Percentiles rank a stretch among this genome's conserved stretches.
These are phyloP conservation scores for Pichia inconspicua DNA, from an alignment of 1,139 yeast species.

Conservation along the genomic window DNA sequence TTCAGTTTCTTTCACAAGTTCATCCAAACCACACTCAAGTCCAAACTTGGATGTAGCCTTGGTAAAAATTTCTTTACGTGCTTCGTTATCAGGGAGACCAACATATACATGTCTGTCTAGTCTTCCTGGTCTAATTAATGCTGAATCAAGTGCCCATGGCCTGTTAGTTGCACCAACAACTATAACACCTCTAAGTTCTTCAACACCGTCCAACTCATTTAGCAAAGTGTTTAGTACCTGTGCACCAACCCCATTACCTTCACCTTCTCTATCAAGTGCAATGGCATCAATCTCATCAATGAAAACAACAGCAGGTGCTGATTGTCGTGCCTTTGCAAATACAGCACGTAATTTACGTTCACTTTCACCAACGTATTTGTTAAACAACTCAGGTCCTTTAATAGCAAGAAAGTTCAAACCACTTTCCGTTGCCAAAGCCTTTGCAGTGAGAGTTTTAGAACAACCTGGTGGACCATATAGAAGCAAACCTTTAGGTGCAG, in stretches of 20 bases:
- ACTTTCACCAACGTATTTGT: conserved; percentile 91
- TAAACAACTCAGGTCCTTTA: conserved; percentile 91
- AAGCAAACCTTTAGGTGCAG: conserved; percentile 86
- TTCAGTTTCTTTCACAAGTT: conserved; percentile 58
- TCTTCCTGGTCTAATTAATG: conserved; percentile 88
- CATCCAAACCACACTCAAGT: conserved; percentile 35
- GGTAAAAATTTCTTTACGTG: conserved; percentile 65
- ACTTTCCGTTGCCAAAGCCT: conserved; percentile 91
- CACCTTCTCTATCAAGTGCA: conserved; percentile 63
- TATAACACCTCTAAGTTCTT: conserved; percentile 84
- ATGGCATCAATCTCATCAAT: conserved; percentile 95
- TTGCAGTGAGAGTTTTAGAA: conserved; percentile 88
- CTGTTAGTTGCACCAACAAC: conserved; percentile 93
- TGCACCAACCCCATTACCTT: conserved; percentile 64
- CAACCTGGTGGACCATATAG: conserved; percentile 97
- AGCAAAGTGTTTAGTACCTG: conserved; percentile 83
- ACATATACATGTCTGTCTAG: conserved; percentile 88
- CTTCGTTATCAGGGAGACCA: conserved; percentile 77
- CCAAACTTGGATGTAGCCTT: conserved; percentile 55
- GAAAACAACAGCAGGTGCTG: conserved; percentile 85
- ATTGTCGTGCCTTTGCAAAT: conserved; percentile 86
- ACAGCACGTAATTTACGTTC: conserved; percentile 85
- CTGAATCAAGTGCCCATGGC: conserved; percentile 89
- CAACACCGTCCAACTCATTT: conserved; percentile 95
- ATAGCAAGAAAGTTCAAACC: conserved; percentile 89